Conservation (phyloP, 2,329 filamentous ascomycete species). For the Trichoderma breve region DNA sequence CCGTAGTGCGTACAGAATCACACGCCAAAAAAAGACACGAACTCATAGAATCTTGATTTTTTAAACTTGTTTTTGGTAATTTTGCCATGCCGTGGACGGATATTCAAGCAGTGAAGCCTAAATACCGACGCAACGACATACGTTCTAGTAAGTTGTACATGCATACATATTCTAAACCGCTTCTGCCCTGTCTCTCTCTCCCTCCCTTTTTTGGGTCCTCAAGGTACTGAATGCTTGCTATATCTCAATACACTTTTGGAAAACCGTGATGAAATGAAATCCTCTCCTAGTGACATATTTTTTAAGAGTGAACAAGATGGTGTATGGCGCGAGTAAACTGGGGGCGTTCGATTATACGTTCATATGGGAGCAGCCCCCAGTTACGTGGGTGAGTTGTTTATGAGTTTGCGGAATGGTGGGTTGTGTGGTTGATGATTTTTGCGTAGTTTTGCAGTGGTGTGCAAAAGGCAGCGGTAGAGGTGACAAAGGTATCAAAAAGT, state of each 20-base stretch:
- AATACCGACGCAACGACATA: not conserved
- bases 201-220: not conserved
- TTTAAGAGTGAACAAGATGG: not conserved
- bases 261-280: not conserved
- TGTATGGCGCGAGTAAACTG: not conserved
- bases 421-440: not conserved
- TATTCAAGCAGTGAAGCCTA: not conserved
- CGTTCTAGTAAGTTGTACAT: not conserved
- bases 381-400: not conserved
- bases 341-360: not conserved
- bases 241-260: conserved; percentile 11
- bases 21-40: not conserved
- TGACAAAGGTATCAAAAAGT: conserved; percentile 7
- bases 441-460: not conserved
- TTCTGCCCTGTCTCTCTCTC: no score
- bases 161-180: conserved; percentile 13
- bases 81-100: not conserved
- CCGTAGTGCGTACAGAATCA: no score
- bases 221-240: conserved; percentile 17
- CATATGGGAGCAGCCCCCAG: not conserved
- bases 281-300: not conserved
- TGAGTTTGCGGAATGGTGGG: not conserved
- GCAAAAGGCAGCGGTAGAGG: not conserved
- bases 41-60: not conserved
- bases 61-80: conserved; percentile 4